Percentiles rank a stretch among this genome's conserved stretches.
Evolutionary conservation across 306 rosid species (phyloP).

Genomic region (Ormosia semicastrata): DNA sequence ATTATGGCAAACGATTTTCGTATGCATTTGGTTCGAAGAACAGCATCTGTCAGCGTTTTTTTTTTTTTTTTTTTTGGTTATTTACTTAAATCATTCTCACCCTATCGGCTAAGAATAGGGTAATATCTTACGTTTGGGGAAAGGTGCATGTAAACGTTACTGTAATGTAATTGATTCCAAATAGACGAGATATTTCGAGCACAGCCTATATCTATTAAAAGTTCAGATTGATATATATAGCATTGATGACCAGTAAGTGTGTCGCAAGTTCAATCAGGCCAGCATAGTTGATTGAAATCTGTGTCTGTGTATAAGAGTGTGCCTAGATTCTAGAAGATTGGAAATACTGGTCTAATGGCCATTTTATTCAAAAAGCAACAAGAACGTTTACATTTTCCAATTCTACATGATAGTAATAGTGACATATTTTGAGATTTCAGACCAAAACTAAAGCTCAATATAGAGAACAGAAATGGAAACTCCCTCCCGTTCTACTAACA

Average conservation of each 20-base stretch:
- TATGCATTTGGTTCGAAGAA: background rate
- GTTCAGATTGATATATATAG: background rate
- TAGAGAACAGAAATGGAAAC: slow-evolving; percentile 23
- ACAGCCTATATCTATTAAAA: background rate
- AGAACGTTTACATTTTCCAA: slow-evolving; percentile 29
- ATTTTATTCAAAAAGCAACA: slow-evolving; percentile 50
- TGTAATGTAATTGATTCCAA: background rate
- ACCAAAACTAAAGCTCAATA: slow-evolving; percentile 32
- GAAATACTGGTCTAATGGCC: slow-evolving; percentile 20
- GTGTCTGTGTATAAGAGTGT: background rate
- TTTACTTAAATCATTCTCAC: background rate
- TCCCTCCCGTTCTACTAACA: slow-evolving; percentile 43
- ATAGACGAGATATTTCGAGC: background rate
- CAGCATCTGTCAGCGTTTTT: background rate
- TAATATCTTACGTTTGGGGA: background rate
- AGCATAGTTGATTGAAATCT: background rate
- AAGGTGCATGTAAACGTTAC: background rate
- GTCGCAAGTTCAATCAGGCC: background rate
- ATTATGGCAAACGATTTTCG: background rate
- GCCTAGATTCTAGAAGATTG: background rate
- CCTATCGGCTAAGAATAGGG: background rate
- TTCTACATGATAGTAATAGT: slow-evolving; percentile 38
- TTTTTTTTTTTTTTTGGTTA: background rate
- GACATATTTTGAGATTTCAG: slow-evolving; percentile 25
- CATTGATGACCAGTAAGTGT: background rate